Evolutionary conservation across 805 yeast genomes (phyloP), one percentile per base, ranked within the genome.

Genomic region (Candida methanosorbosa): DNA sequence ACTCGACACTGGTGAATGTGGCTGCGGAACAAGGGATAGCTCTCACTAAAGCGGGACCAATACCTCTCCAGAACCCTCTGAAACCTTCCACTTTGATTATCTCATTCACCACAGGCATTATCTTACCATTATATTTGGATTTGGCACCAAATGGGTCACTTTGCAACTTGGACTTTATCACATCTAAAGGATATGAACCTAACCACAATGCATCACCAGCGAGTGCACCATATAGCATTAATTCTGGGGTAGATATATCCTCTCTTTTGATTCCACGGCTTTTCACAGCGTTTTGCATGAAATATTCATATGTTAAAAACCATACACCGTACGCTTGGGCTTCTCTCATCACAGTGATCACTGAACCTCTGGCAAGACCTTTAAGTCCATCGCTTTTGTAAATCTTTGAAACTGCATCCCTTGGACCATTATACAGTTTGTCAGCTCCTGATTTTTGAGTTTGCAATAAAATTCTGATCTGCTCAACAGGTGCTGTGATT

Each of bases 321-420:
- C 87, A 79, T 13, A 77, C 72, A 6, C 87, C 87, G 47, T 80
- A 79, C 0, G 85, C 83, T 52, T 78, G 85, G n/a, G 69, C 56
- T 46, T 78, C 85, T 38, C 85, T 59, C 11, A 71, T 29, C 1
- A 72, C 45, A 0, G 85, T 78, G 37, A 78, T 67, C 4, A 58
- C 44, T 14, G 61, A 55, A 0, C 85, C 85, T 36, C 85, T 56
- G 44, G 63, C 75, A 4, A 78, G 42, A 1, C 81, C 83, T 8
- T 38, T 39, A 5, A 52, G 36, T 4, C 85, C 84, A 18, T 64
- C 46, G 1, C 50, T 34, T 4, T 40, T 28, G 40, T 62, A 57
- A 11, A 78, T 75, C 35, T 61, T 52, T 26, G 49, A 45, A 9
- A 72, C 66, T 1, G 70, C 69, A 36, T 66, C 68, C 15, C 44